Evolutionary conservation across 805 yeast genomes (phyloP).

Genomic region (Saccharomycopsis guyanensis): DNA sequence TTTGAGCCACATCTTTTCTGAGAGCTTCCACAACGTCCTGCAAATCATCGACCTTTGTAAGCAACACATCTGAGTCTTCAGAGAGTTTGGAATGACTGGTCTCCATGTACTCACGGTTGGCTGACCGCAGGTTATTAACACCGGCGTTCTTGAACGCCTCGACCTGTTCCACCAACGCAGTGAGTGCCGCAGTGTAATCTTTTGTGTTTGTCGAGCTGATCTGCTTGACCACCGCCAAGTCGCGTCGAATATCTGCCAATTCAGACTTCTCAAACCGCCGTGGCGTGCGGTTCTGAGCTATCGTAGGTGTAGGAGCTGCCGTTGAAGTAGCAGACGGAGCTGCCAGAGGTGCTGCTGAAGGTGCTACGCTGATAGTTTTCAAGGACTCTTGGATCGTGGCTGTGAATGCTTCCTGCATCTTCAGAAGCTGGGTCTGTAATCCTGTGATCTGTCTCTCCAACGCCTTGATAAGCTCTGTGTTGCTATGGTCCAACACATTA

Average conservation of each 20-base stretch:
- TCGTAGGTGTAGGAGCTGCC: not conserved
- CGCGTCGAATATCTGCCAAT: constrained; percentile 44
- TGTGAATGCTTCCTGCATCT: constrained; percentile 21
- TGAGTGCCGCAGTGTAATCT: constrained; percentile 36
- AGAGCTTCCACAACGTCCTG: constrained; percentile 88
- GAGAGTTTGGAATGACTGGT: constrained; percentile 66
- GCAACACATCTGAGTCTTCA: constrained; percentile 62
- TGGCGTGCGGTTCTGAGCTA: not conserved
- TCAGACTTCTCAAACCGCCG: constrained; percentile 24
- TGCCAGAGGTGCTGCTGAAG: not conserved
- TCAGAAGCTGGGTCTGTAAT: constrained; percentile 23
- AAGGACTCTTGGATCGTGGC: not conserved
- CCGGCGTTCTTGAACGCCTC: constrained; percentile 44
- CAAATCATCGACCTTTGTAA: constrained; percentile 80
- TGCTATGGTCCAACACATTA: constrained; percentile 36
- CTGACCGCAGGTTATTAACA: constrained; percentile 29
- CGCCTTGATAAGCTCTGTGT: constrained; percentile 1
- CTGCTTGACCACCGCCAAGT: constrained; percentile 53
- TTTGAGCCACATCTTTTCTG: constrained; percentile 82
- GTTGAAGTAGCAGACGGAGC: not conserved
- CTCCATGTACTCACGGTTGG: constrained; percentile 55
- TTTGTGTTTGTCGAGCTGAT: constrained; percentile 40
- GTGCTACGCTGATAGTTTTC: not conserved
- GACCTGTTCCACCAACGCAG: constrained; percentile 37
- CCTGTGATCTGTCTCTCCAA: constrained; percentile 16